Conservation (phyloP, 2,329 filamentous ascomycete species). For the Cryphonectria radicalis region DNA sequence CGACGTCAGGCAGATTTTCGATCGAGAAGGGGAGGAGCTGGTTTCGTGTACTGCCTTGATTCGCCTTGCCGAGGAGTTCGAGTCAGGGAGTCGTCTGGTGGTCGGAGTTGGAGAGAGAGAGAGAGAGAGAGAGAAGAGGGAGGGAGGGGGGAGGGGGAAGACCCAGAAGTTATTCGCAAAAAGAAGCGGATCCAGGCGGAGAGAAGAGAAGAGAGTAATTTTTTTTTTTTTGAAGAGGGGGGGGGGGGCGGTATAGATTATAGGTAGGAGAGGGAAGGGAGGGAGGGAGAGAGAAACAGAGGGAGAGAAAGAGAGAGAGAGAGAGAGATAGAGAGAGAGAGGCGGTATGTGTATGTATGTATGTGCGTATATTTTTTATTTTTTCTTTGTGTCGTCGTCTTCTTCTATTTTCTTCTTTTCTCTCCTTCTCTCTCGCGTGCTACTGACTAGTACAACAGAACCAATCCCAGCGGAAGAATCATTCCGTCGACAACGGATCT, state of each 20-base stretch:
- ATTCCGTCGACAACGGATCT: slow-evolving; percentile 9
- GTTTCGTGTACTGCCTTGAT: not conserved
- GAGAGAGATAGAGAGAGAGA: too few species aligned
- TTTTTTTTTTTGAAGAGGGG: too few species aligned
- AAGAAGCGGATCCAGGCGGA: not conserved
- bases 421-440: not conserved
- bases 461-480: not conserved
- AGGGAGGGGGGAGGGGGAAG: not conserved
- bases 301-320: too few species aligned
- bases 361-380: not conserved
- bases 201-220: not conserved
- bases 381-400: not conserved
- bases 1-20: not conserved
- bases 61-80: not conserved
- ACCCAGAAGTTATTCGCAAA: not conserved
- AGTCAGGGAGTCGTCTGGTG: not conserved
- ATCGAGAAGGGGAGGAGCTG: not conserved
- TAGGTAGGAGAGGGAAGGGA: too few species aligned
- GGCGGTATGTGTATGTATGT: not conserved
- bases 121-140: too few species aligned
- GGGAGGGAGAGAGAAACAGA: too few species aligned
- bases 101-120: not conserved
- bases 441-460: not conserved
- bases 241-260: too few species aligned
- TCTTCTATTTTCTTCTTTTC: not conserved